Percentiles rank a stretch among this genome's conserved stretches.
Evolutionary conservation across 2,329 filamentous ascomycete genomes (phyloP).

Genomic region (Penicillium nordicum): DNA sequence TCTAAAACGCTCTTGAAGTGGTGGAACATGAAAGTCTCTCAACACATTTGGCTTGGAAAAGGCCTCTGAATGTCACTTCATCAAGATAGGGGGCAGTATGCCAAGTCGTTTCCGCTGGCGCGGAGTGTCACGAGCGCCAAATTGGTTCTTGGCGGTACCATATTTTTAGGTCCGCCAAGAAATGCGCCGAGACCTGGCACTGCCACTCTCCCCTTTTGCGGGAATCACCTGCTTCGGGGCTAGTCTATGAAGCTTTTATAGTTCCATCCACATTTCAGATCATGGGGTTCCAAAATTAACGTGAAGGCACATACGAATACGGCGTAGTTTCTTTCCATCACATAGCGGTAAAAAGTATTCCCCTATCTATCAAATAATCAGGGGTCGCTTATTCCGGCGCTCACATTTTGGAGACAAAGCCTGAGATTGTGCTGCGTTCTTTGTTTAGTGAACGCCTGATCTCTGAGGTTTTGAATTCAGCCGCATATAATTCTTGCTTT

Average conservation of each 20-base stretch:
- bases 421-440: not conserved
- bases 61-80: not conserved
- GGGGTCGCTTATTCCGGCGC: too few relatives aligned
- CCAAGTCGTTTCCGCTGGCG: constrained; percentile 6
- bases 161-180: constrained; percentile 6
- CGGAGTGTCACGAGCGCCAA: not conserved
- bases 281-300: not conserved
- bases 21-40: too few relatives aligned
- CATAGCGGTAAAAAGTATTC: not conserved
- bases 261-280: not conserved
- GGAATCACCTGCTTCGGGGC: not conserved
- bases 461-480: not conserved
- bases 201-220: not conserved
- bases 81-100: not conserved
- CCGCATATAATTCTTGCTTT: not conserved
- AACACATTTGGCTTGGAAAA: not conserved
- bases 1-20: not conserved
- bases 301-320: not conserved
- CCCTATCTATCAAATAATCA: not conserved
- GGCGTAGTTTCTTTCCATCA: not conserved
- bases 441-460: not conserved
- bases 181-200: not conserved
- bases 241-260: not conserved
- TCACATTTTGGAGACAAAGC: not conserved
- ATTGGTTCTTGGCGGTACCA: not conserved